A percentile compares a stretch with the other conserved stretches of the same genome.
Conservation (phyloP, 73 alveolate genomes). For the Tetrahymena malaccensis region DNA sequence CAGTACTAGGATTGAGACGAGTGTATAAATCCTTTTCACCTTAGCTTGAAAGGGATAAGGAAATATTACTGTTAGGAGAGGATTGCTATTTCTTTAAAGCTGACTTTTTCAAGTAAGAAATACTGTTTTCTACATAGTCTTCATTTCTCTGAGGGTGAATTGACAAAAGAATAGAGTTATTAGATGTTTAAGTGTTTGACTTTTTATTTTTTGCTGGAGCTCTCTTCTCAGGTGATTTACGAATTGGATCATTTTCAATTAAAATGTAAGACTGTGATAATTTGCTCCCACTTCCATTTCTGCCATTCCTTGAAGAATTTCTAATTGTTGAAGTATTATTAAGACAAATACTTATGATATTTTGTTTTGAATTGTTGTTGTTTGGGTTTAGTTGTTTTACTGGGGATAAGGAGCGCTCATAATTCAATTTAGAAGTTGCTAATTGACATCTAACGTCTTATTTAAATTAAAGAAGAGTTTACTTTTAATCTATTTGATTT, state of each 20-base stretch:
- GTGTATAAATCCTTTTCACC: not conserved
- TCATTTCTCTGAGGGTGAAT: not conserved
- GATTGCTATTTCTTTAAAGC: not conserved
- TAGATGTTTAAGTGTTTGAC: not conserved
- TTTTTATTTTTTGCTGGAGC: not conserved
- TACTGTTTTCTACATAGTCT: not conserved
- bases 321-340: not conserved
- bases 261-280: not conserved
- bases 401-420: not conserved
- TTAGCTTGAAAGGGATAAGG: not conserved
- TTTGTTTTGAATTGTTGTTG: not conserved
- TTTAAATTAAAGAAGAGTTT: not conserved
- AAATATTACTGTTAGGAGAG: not conserved
- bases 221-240: not conserved
- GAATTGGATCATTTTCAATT: not conserved
- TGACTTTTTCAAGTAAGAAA: not conserved
- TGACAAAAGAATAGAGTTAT: not conserved
- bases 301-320: not conserved
- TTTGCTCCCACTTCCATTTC: not conserved
- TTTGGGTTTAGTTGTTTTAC: not conserved
- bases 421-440: not conserved
- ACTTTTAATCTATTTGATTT: not conserved
- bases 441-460: not conserved
- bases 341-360: not conserved
- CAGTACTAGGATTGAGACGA: not conserved